Percentiles rank a stretch among this genome's conserved stretches.
Conservation (phyloP, 2,329 filamentous ascomycete genomes). For the Balansia obtecta region DNA sequence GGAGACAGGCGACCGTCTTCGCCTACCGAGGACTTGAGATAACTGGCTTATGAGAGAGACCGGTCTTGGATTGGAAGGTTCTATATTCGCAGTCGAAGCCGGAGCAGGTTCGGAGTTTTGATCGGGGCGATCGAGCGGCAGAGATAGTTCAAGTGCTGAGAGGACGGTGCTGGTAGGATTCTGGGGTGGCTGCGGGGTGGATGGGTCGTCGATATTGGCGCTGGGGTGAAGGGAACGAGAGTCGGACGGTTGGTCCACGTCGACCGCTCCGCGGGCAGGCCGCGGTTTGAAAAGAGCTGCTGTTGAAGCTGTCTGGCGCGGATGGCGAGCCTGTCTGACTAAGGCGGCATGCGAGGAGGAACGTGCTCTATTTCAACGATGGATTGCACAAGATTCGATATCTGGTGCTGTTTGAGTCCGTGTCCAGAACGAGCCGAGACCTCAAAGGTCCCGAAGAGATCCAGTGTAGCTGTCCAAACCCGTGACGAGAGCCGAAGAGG, state of each 20-base stretch:
- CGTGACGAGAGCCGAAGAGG: not conserved
- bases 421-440: not conserved
- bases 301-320: slow-evolving; percentile 3
- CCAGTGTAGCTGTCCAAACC: not conserved
- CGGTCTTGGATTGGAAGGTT: slow-evolving; percentile 20
- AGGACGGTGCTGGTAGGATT: slow-evolving; percentile 33
- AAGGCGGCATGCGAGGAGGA: slow-evolving; percentile 9
- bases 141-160: slow-evolving; percentile 25
- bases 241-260: slow-evolving; percentile 26
- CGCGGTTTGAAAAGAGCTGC: slow-evolving; percentile 17
- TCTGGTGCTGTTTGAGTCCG: not conserved
- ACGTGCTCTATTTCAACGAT: not conserved
- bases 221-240: slow-evolving; percentile 19
- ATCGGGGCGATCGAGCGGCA: slow-evolving; percentile 13
- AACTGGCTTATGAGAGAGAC: slow-evolving; percentile 14
- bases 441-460: not conserved
- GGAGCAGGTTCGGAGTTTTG: slow-evolving; percentile 15
- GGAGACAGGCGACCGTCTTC: slow-evolving; percentile 34
- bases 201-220: slow-evolving; percentile 49
- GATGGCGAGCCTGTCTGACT: not conserved
- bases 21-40: slow-evolving; percentile 39
- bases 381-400: not conserved
- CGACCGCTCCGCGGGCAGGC: slow-evolving; percentile 28
- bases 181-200: slow-evolving; percentile 40
- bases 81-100: slow-evolving; percentile 28